A percentile compares a stretch with the other conserved stretches of the same genome.
Conservation (phyloP, 208 protist genomes). For the Trypanosoma congolense region DNA sequence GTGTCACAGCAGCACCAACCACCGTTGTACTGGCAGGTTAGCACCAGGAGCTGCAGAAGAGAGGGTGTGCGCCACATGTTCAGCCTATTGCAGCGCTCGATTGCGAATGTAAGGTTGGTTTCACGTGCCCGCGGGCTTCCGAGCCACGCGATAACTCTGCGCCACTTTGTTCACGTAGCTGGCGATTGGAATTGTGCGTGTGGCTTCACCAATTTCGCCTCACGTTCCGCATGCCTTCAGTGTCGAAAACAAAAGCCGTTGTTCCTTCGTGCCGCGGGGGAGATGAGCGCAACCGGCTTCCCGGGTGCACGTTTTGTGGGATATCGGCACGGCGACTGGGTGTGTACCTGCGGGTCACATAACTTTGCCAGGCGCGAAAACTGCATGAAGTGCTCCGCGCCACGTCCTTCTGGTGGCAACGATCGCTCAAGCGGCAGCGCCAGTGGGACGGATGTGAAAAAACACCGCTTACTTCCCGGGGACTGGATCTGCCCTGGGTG, state of each 20-base stretch:
- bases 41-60: neutral
- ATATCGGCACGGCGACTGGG: conserved; percentile 52
- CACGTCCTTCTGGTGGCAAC: neutral
- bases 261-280: neutral
- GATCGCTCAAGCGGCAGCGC: no score
- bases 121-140: neutral
- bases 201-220: conserved; percentile 68
- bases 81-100: conserved; percentile 3
- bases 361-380: conserved; percentile 54
- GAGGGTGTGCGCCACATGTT: conserved; percentile 10
- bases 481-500: conserved; percentile 37
- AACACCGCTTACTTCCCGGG: conserved; percentile 17
- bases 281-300: neutral
- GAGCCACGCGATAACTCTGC: conserved; percentile 3
- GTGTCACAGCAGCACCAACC: no score
- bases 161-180: conserved; percentile 5
- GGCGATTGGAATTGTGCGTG: conserved; percentile 61
- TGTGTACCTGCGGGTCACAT: conserved; percentile 61
- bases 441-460: neutral
- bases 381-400: conserved; percentile 35
- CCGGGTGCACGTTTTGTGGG: neutral
- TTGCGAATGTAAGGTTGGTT: neutral
- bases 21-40: neutral
- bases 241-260: conserved; percentile 31
- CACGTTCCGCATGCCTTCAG: conserved; percentile 54